Conservation (phyloP, 805 yeast species). For the Candida gorgasii region DNA sequence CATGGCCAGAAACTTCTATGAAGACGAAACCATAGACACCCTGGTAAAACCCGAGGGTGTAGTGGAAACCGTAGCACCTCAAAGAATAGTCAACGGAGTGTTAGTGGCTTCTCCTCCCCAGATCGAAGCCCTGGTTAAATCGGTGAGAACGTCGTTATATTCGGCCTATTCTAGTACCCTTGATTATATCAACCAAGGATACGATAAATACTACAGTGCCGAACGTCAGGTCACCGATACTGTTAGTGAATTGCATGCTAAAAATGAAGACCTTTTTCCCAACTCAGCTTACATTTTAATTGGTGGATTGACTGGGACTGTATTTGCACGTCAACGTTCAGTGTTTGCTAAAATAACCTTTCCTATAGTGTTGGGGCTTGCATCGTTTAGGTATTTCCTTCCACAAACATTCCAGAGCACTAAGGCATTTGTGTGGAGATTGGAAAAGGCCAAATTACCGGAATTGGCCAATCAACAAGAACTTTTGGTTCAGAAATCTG, state of each 20-base stretch:
- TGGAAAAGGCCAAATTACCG: constrained; percentile 64
- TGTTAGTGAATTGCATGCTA: constrained; percentile 61
- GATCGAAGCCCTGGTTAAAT: constrained; percentile 50
- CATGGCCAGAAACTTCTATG: constrained; percentile 38
- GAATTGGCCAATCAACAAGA: constrained; percentile 64
- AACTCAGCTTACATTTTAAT: constrained; percentile 66
- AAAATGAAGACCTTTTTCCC: constrained; percentile 69
- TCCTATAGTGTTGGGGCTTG: constrained; percentile 63
- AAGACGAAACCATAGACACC: constrained; percentile 26
- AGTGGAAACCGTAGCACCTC: constrained; percentile 30
- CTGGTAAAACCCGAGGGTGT: background rate
- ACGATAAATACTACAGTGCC: constrained; percentile 51
- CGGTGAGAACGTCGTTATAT: constrained; percentile 37
- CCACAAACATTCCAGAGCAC: constrained; percentile 73
- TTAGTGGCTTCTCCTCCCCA: constrained; percentile 52
- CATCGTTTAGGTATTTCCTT: constrained; percentile 66
- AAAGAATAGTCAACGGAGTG: constrained; percentile 53
- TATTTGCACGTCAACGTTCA: constrained; percentile 68
- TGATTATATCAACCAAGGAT: constrained; percentile 45
- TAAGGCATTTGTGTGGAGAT: constrained; percentile 53
- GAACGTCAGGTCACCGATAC: constrained; percentile 69
- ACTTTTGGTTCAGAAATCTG: constrained; percentile 46
- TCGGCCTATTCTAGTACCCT: constrained; percentile 26
- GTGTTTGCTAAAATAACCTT: constrained; percentile 51
- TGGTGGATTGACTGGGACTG: constrained; percentile 71